Percentiles rank a stretch among this genome's conserved stretches.
These are phyloP conservation scores for Wilcoxina mikolae DNA, from an alignment of 495 filamentous ascomycete species.

Conservation along the genomic window DNA sequence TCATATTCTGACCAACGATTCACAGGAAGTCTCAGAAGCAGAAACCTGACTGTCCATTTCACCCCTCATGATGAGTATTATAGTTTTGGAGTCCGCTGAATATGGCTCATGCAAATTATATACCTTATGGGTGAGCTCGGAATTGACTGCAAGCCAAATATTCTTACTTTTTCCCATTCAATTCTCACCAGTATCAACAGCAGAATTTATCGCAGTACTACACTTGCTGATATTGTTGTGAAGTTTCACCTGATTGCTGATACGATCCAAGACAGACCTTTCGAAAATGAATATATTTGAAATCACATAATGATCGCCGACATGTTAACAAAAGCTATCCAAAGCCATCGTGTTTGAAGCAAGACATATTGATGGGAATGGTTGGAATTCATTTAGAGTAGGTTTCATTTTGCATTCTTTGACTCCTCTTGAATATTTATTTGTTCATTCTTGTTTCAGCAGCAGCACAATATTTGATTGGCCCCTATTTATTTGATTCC, in stretches of 20 bases:
- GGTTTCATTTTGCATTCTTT: too few relatives aligned
- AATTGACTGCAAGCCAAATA: not conserved
- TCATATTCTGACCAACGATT: not conserved
- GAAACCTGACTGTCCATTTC: not conserved
- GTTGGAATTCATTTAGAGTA: too few relatives aligned
- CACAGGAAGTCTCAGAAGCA: not conserved
- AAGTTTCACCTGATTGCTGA: not conserved
- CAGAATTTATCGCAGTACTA: not conserved
- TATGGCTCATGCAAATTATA: not conserved
- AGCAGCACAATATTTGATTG: too few relatives aligned
- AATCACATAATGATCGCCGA: not conserved
- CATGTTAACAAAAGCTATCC: too few relatives aligned
- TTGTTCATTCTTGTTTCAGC: too few relatives aligned
- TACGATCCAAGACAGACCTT: not conserved
- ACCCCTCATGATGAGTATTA: not conserved
- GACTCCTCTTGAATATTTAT: too few relatives aligned
- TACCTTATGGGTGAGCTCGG: not conserved
- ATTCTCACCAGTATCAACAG: not conserved
- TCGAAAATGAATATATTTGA: not conserved
- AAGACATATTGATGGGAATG: too few relatives aligned
- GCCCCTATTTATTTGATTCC: too few relatives aligned
- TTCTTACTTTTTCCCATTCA: not conserved
- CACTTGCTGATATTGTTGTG: not conserved
- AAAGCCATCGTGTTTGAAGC: too few relatives aligned
- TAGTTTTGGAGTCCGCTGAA: not conserved